phyloP scores from a whole-genome alignment of 2,329 filamentous ascomycete species.

The Trichoderma cornu-damae region DNA sequence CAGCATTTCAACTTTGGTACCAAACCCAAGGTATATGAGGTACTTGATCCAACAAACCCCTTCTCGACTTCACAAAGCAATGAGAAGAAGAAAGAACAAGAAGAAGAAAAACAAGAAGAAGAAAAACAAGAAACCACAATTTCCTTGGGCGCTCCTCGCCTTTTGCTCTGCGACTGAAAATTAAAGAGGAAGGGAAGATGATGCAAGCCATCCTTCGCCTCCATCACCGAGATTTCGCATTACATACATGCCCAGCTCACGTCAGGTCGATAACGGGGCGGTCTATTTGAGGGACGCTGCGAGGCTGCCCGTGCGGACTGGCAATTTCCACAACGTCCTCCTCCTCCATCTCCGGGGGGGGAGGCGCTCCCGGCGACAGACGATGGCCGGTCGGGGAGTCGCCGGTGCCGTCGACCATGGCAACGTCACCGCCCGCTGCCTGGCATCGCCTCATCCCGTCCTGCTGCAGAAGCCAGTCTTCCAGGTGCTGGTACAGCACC shows the following conservation, averaged over 20 bases:
- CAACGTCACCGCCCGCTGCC: slow-evolving; percentile 20
- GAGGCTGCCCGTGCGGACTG: not conserved
- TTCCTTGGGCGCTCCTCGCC: too few relatives aligned
- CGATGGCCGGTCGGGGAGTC: not conserved
- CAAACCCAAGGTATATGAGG: too few relatives aligned
- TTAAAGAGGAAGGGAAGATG: too few relatives aligned
- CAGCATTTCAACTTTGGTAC: too few relatives aligned
- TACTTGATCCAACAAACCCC: too few relatives aligned
- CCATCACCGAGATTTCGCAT: too few relatives aligned
- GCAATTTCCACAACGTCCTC: slow-evolving; percentile 14
- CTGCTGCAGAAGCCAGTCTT: slow-evolving; percentile 40
- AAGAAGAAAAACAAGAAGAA: too few relatives aligned
- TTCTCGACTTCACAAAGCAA: too few relatives aligned
- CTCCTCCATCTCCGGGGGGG: slow-evolving; percentile 28
- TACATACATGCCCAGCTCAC: not conserved
- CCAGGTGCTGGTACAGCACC: slow-evolving; percentile 46
- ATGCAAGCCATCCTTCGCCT: too few relatives aligned
- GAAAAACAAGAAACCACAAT: too few relatives aligned
- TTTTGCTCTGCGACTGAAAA: too few relatives aligned
- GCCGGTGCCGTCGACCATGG: slow-evolving; percentile 27
- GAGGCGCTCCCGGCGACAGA: slow-evolving; percentile 11
- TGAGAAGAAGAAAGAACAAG: too few relatives aligned
- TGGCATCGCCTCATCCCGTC: slow-evolving; percentile 35
- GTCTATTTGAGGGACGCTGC: not conserved
- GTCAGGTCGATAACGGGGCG: not conserved